phyloP scores from a whole-genome alignment of 257 asterid genomes.

The Nicotiana tabacum region DNA sequence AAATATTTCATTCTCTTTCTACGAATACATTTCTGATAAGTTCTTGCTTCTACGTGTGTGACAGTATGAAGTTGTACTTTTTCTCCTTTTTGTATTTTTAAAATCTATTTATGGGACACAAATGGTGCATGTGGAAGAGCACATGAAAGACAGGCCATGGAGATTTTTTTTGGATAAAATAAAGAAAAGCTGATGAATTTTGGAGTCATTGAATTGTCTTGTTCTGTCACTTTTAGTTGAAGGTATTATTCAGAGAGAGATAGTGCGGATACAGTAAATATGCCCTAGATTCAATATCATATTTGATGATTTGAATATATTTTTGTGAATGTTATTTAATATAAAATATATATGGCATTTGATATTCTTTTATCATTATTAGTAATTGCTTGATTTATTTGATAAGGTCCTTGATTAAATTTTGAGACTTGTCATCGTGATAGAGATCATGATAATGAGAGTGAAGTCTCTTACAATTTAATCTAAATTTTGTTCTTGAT shows the following conservation, averaged over 20 bases:
- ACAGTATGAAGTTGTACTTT: background rate
- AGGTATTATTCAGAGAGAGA: background rate
- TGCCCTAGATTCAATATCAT: too few species aligned
- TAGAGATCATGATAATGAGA: too few species aligned
- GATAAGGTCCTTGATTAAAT: too few species aligned
- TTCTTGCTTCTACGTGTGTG: background rate
- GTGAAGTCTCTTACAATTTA: too few species aligned
- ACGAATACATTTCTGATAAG: background rate
- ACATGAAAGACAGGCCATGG: conserved; percentile 60
- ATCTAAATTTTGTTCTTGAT: too few species aligned
- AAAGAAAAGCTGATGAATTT: conserved; percentile 26
- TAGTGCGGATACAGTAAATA: background rate
- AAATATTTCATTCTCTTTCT: background rate
- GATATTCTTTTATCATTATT: too few species aligned
- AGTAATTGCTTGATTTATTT: too few species aligned
- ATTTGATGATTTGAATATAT: too few species aligned
- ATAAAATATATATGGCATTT: too few species aligned
- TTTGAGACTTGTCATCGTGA: too few species aligned
- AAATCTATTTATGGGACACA: background rate
- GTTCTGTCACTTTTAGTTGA: conserved; percentile 8
- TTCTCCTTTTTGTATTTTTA: background rate
- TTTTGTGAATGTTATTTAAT: too few species aligned
- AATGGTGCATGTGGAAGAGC: conserved; percentile 27
- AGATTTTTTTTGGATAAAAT: conserved; percentile 10
- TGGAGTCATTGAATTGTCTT: conserved; percentile 32